phyloP scores from a whole-genome alignment of 257 asterid species.

The Solanum sejunctum region DNA sequence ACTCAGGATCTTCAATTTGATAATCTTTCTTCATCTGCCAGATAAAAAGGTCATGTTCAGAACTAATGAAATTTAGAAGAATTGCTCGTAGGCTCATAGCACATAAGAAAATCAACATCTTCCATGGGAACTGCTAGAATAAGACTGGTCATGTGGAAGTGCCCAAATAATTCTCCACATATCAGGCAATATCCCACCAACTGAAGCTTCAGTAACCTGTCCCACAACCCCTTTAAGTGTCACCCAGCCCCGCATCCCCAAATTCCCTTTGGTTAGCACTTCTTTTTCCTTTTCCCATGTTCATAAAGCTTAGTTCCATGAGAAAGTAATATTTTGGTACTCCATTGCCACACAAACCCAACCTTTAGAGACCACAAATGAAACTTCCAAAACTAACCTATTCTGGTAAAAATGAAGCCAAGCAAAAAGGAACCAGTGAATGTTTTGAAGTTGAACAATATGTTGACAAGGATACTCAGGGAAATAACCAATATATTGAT shows the following conservation, averaged over 20 bases:
- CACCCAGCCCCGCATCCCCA: background rate
- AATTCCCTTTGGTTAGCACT: background rate
- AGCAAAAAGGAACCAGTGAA: background rate
- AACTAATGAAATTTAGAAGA: background rate
- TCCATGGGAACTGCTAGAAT: background rate
- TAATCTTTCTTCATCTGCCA: slow-evolving; percentile 56
- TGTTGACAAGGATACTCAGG: background rate
- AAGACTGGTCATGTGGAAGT: background rate
- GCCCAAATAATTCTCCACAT: background rate
- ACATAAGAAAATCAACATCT: background rate
- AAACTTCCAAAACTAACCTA: background rate
- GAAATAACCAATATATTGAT: background rate
- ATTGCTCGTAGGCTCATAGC: background rate
- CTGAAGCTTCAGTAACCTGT: background rate
- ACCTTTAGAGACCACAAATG: background rate
- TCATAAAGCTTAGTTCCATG: background rate
- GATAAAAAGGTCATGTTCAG: background rate
- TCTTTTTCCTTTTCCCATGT: background rate
- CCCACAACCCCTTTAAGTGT: background rate
- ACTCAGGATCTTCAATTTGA: slow-evolving; percentile 44
- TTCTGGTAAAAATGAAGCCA: background rate
- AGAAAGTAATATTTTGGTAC: background rate
- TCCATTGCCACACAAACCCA: background rate
- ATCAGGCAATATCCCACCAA: background rate
- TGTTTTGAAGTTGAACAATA: background rate